These are phyloP conservation scores for Vaccinium darrowii DNA, from an alignment of 148 eudicot genomes.

Conservation along the genomic window DNA sequence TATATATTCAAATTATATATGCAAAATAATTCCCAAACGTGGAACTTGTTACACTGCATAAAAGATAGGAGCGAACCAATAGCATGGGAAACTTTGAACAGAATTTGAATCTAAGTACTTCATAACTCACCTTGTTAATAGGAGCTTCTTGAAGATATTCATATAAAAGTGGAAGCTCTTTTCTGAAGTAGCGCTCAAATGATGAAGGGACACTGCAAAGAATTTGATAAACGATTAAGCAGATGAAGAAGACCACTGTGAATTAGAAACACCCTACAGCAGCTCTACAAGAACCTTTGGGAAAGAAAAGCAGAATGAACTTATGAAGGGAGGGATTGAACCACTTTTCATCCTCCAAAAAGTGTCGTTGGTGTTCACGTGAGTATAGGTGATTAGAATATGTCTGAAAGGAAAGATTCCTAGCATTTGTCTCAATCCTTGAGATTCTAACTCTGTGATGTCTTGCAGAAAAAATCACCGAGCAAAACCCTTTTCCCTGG, in stretches of 20 bases:
- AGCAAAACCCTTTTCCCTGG: no score
- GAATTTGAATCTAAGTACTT: background rate
- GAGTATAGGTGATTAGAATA: no score
- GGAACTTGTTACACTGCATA: background rate
- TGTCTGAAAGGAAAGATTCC: no score
- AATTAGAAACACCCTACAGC: background rate
- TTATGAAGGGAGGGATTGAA: background rate
- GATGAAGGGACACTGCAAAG: constrained; percentile 72
- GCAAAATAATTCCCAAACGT: background rate
- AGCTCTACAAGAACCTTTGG: no score
- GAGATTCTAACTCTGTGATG: no score
- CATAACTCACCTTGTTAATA: constrained; percentile 41
- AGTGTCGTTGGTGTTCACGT: no score
- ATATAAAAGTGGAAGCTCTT: constrained; percentile 69
- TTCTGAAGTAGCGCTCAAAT: constrained; percentile 67
- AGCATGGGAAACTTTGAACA: background rate
- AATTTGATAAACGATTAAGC: constrained; percentile 2
- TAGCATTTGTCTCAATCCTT: no score
- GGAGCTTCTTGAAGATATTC: constrained; percentile 75
- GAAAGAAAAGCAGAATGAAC: background rate
- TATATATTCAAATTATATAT: background rate
- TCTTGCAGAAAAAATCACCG: no score
- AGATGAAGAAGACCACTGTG: background rate
- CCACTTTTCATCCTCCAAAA: no score
- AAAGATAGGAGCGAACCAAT: constrained; percentile 1